These are phyloP conservation scores for Zygoascus ofunaensis DNA, from an alignment of 805 yeast genomes.

Conservation along the genomic window DNA sequence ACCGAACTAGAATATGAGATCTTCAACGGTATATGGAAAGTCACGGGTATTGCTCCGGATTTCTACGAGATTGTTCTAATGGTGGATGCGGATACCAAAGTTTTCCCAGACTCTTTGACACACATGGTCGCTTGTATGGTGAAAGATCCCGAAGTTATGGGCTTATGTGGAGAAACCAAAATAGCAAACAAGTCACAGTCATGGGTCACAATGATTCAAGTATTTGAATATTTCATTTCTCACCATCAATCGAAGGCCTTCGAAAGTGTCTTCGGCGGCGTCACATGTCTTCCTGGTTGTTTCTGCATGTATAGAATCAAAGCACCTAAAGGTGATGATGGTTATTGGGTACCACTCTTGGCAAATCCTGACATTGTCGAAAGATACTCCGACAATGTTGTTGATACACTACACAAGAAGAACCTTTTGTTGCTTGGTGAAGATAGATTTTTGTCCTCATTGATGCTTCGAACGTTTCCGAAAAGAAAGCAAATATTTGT, in stretches of 20 bases:
- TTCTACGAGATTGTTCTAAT: constrained; percentile 73
- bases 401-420: constrained; percentile 77
- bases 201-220: constrained; percentile 92
- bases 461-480: constrained; percentile 85
- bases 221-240: constrained; percentile 84
- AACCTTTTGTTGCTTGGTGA: constrained; percentile 81
- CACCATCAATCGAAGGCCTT: constrained; percentile 93
- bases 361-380: constrained; percentile 92
- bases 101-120: constrained; percentile 76
- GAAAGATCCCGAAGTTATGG: constrained; percentile 79
- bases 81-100: constrained; percentile 94
- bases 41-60: constrained; percentile 79
- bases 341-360: constrained; percentile 87
- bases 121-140: constrained; percentile 90
- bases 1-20: constrained; percentile 78
- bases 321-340: constrained; percentile 57
- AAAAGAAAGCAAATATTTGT: constrained; percentile 80
- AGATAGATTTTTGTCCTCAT: constrained; percentile 75
- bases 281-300: constrained; percentile 93
- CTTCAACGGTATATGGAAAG: constrained; percentile 62
- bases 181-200: constrained; percentile 72
- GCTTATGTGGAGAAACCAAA: constrained; percentile 90
- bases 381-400: constrained; percentile 77
- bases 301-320: constrained; percentile 87
- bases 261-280: constrained; percentile 91